Base-by-base conservation (phyloP, 495 filamentous ascomycete genomes). In the Penicillium flavigenum region DNA sequence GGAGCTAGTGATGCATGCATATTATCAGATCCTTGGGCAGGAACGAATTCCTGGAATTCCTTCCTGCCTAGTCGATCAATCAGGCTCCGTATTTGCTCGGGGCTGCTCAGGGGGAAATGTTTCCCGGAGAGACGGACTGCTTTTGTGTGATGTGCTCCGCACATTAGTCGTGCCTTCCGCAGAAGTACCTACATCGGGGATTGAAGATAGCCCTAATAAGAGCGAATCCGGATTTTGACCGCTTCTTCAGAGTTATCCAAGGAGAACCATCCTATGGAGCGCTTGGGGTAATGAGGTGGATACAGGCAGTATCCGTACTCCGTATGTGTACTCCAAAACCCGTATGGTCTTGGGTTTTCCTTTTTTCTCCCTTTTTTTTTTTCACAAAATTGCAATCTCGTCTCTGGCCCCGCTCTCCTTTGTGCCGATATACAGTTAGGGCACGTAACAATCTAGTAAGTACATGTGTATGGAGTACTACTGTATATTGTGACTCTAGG, bases 351-450 rank as follows among this genome's bases (percentile, higher is more conserved):
- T 20, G 6, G 14, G 4, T 6, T 45, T 27, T 43, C 4, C 8
- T 22, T 53, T 45, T 45, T 44, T 47, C 17, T n/a, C 0, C 9
- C 14, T 14, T 47, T 10, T 22, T 16, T 47, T 54, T 38, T 24
- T 20, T 3, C 38, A 38, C 29, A 5, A 39, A 41, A 47, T 38
- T 38, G 43, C 31, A 20, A 55, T 17, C 38, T 39, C 32, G 5
- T 19, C 16, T 45, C 26, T 24, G 19, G 58, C 62, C 62, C 59
- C 62, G 61, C 61, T 55, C n/a, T 51, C 16, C 17, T 29, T 53
- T 6, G n/a, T 17, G 12, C 24, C 17, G 29, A 14, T 38, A 53
- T 31, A 20, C 24, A 46, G 2, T 39, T 50, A 48, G 27, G 9
- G 46, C 10, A 24, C 27, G 12, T 41, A 16, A 22, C 3, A 11